Evolutionary conservation across 768 basidiomycete genomes (phyloP), one percentile per base, ranked within the genome.

Genomic region (Trametes villosa): DNA sequence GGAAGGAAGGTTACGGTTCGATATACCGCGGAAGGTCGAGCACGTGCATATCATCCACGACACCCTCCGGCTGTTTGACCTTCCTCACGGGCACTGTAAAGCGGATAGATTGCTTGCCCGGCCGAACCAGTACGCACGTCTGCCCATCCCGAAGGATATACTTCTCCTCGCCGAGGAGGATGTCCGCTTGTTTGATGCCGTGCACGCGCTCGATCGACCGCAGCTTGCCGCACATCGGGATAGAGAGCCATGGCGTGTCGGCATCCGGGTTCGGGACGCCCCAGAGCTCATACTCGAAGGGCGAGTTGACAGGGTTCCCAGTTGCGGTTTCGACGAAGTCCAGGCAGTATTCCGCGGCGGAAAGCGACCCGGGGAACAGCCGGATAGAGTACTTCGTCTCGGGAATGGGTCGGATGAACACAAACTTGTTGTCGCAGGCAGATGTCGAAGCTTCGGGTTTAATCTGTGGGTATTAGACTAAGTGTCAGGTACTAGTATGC

Each of bases 131-230:
- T 18, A 47, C 24, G 41, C 54, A 56, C 9, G 54, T 56, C 45
- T 46, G 31, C 15, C 54, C 54, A 24, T 56, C 54, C 18, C 54
- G 45, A 24, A 56, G 54, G 45, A 56, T 9, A 34, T 34, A 56
- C 42, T 38, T 33, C 34, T 56, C 54, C 22, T 36, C 31, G 6
- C 54, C 54, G 0, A 45, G 54, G 9, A 26, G 31, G 24, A 56
- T 56, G 5, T 56, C 34, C 8, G 36, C 33, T 34, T 56, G 54
- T 17, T 46, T 46, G 54, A 56, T 56, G 4, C 54, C 54, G 26
- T 46, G 26, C 4, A 1, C 33, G 2, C 24, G 20, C 31, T 56
- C 54, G 22, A 36, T 26, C 22, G 54, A 56, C 22, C 22, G 33
- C 11, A 56, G 44, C 17, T 29, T 34, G 13, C 31, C 45, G 33